These are phyloP conservation scores for Penicillium bovifimosum DNA, from an alignment of 495 filamentous ascomycete genomes.

Conservation along the genomic window DNA sequence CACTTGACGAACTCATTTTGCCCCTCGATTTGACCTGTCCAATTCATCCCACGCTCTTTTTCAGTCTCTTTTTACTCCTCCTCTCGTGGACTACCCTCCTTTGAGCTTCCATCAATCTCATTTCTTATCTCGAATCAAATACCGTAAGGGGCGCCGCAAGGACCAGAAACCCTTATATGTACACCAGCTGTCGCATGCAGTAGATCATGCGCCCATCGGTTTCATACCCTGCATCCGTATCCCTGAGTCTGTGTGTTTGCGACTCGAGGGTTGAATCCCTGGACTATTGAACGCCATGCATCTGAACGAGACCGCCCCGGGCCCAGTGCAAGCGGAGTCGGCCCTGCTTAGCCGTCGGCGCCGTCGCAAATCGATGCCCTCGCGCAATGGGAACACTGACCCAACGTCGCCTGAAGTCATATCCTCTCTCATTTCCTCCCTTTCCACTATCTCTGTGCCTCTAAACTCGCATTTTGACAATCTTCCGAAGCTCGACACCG, in stretches of 20 bases:
- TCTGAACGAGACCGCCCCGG: constrained; percentile 22
- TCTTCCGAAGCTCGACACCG: constrained; percentile 45
- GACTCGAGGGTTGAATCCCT: constrained; percentile 1
- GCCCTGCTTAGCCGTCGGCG: constrained; percentile 33
- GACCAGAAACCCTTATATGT: constrained; percentile 7
- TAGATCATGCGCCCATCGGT: constrained; percentile 20
- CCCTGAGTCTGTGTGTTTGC: background rate
- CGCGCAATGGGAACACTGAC: constrained; percentile 30
- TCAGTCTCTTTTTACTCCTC: background rate
- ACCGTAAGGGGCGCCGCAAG: constrained; percentile 16
- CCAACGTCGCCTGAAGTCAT: constrained; percentile 90
- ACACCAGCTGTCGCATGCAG: constrained; percentile 7
- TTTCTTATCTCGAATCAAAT: background rate
- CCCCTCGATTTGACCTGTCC: background rate
- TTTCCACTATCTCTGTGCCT: constrained; percentile 78
- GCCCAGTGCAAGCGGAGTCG: constrained; percentile 24
- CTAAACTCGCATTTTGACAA: constrained; percentile 68
- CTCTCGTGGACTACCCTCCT: background rate
- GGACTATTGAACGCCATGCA: constrained; percentile 37
- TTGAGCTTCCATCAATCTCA: constrained; percentile 4
- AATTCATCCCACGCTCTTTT: constrained; percentile 2
- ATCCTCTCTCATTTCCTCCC: constrained; percentile 84
- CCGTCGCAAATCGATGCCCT: constrained; percentile 39
- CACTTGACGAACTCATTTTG: background rate
- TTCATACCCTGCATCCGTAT: constrained; percentile 17